Conservation (phyloP, 1,139 yeast genomes). For the Blastobotrys persicus region DNA sequence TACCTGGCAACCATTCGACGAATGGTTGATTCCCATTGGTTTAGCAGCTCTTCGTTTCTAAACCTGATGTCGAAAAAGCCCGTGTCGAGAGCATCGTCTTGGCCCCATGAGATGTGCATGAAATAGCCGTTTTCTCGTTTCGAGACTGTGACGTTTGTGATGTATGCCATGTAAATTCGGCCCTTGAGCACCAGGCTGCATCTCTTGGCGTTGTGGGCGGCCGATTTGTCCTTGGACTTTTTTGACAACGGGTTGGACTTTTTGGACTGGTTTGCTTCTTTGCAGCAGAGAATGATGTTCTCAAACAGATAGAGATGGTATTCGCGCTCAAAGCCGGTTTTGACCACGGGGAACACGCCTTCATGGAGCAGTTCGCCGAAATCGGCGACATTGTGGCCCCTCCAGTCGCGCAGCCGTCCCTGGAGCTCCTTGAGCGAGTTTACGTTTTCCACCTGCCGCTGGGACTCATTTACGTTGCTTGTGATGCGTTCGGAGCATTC, state of each 20-base stretch:
- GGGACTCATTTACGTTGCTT: constrained; percentile 88
- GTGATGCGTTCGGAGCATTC: constrained; percentile 73
- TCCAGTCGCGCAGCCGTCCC: constrained; percentile 84
- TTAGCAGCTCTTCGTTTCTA: constrained; percentile 36
- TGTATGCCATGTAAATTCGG: constrained; percentile 42
- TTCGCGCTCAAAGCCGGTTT: constrained; percentile 78
- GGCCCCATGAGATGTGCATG: constrained; percentile 39
- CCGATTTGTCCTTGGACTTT: constrained; percentile 27
- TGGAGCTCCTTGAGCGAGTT: constrained; percentile 65
- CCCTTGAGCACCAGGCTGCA: constrained; percentile 40
- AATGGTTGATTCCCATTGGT: constrained; percentile 38
- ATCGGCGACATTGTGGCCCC: constrained; percentile 79
- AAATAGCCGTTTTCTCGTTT: constrained; percentile 33
- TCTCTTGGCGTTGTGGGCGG: constrained; percentile 24
- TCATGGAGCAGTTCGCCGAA: constrained; percentile 84
- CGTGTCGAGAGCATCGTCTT: constrained; percentile 37
- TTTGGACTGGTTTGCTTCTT: constrained; percentile 40
- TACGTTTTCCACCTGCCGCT: constrained; percentile 85
- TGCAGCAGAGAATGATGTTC: constrained; percentile 77
- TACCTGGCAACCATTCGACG: constrained; percentile 30
- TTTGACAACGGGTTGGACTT: constrained; percentile 32
- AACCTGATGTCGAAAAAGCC: constrained; percentile 40
- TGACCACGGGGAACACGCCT: constrained; percentile 71
- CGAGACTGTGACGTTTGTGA: constrained; percentile 34
- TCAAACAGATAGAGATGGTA: constrained; percentile 89